phyloP scores from a whole-genome alignment of 2,329 filamentous ascomycete genomes.

The Emericellopsis cladophorae region DNA sequence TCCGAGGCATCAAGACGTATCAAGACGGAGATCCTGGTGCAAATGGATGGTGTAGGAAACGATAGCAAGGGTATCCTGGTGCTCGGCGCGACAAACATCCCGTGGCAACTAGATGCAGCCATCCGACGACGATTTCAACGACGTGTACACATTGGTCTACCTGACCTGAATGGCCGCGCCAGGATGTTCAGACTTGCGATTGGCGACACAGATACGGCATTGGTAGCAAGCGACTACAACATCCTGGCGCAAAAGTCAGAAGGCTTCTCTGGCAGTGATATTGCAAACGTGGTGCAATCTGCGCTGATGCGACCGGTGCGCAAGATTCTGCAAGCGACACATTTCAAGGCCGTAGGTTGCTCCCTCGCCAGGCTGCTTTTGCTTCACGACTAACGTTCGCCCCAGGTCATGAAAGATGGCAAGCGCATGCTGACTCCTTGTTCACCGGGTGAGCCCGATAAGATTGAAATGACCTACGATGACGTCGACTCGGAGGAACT shows the following conservation, averaged over 20 bases:
- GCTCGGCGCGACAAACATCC: conserved; percentile 93
- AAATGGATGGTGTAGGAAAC: conserved; percentile 98
- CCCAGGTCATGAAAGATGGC: conserved; percentile 57
- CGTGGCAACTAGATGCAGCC: conserved; percentile 94
- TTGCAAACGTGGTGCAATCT: conserved; percentile 88
- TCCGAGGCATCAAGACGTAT: conserved; percentile 94
- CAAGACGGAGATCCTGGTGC: conserved; percentile 95
- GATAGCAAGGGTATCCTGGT: conserved; percentile 91
- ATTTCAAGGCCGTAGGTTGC: conserved; percentile 75
- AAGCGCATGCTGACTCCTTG: conserved; percentile 70
- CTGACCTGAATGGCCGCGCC: conserved; percentile 75
- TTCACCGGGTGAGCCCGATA: conserved; percentile 78
- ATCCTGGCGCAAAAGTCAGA: conserved; percentile 73
- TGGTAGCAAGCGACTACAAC: conserved; percentile 67
- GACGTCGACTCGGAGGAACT: conserved; percentile 74
- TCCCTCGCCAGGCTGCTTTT: neutral
- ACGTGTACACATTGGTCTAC: conserved; percentile 87
- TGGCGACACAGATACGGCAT: conserved; percentile 80
- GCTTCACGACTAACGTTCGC: conserved; percentile 4
- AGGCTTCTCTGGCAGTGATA: conserved; percentile 93
- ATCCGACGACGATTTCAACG: conserved; percentile 94
- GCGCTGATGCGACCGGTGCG: conserved; percentile 95
- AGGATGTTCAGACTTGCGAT: conserved; percentile 93
- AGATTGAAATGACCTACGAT: conserved; percentile 89
- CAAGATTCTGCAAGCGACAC: conserved; percentile 93